Evolutionary conservation across 495 filamentous ascomycete species (phyloP), one percentile per base, ranked within the genome.

Genomic region (Neurospora sp.): DNA sequence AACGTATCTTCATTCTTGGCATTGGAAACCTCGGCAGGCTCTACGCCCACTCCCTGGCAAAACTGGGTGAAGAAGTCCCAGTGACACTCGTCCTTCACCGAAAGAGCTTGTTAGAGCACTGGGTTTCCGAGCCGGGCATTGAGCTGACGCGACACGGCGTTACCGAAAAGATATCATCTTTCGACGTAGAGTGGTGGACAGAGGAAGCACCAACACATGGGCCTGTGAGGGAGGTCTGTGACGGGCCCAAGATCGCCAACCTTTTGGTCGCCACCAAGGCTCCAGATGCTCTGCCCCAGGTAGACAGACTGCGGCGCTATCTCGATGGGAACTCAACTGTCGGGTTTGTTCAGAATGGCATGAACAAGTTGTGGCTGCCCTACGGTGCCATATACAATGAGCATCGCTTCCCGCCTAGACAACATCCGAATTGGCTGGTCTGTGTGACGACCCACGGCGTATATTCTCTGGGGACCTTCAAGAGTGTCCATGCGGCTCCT

Each of bases 291-390:
- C 78, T 89, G 31, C 79, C 84, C 0, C 91, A 92, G 34, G 81
- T 96, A 17, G 78, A 85, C 28, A 77, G 84, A 6, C 81, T 96
- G 17, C 83, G 83, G 5, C 82, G 91, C 69, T 90, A 94, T 11
- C 81, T 97, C 21, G 85, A 80, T 6, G 77, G 79, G 5, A 78
- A 85, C 2, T 92, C 91, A 10, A 92, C 92, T 0, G 86, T 97
- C 38, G 82, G 91, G 13, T 91, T 97, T 62, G 78, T 93, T 24
- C 94, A 97, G 76, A 96, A 96, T 74, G 94, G 93, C 24, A 91
- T 97, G 90, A 94, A 81, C 73, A 79, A 85, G 71, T 77, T 87
- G 8, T 82, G 94, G 69, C 95, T 94, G 76, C 88, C 92, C 6
- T 84, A 92, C 74, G 82, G 82, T 8, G 73, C 73, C 8, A 37